A percentile compares a stretch with the other conserved stretches of the same genome.
Conservation (phyloP, 306 rosid species). For the Acacia acuminata region DNA sequence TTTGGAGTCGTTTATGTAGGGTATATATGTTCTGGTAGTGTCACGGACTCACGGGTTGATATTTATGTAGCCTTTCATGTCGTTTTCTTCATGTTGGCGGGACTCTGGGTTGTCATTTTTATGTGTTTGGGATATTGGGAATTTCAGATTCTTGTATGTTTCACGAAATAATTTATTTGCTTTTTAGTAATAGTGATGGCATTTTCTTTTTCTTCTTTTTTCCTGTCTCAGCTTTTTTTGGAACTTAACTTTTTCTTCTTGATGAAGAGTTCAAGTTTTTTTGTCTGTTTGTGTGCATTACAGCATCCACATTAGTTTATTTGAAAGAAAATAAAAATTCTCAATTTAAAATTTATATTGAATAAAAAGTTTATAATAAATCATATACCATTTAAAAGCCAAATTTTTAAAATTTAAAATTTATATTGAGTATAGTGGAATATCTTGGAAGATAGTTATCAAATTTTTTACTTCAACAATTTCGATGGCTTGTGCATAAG, state of each 20-base stretch:
- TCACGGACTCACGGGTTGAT: constrained; percentile 38
- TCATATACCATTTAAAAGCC: no score
- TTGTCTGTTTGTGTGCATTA: not conserved
- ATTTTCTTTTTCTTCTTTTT: not conserved
- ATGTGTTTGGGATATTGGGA: not conserved
- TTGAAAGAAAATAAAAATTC: no score
- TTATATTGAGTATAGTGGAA: no score
- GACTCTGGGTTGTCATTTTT: not conserved
- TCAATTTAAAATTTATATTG: no score
- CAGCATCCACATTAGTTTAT: no score
- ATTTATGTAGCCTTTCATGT: constrained; percentile 26
- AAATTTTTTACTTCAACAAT: no score
- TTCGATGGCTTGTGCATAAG: no score
- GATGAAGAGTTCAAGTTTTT: not conserved
- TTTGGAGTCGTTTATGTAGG: constrained; percentile 30
- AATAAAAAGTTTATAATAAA: no score
- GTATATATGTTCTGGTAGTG: constrained; percentile 20
- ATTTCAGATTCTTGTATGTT: not conserved
- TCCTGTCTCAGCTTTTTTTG: not conserved
- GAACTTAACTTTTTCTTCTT: not conserved
- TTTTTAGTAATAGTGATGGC: no score
- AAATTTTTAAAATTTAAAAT: no score
- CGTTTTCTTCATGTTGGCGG: constrained; percentile 3
- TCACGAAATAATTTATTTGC: not conserved
- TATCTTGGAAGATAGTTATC: no score